phyloP scores from a whole-genome alignment of 768 basidiomycete genomes.

The Tephrocybe sp. region DNA sequence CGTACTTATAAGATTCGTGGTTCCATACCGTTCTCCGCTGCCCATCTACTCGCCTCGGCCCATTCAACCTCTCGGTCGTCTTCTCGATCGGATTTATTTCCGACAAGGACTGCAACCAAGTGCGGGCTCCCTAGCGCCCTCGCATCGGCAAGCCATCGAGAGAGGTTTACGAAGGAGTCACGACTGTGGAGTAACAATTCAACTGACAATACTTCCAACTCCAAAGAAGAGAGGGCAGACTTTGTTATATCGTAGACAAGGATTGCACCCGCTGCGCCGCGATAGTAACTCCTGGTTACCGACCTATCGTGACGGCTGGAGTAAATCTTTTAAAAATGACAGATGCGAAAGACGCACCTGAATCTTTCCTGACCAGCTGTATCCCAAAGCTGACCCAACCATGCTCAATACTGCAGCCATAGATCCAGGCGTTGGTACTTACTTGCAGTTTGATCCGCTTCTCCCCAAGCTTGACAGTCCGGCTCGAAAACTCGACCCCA shows the following conservation, averaged over 20 bases:
- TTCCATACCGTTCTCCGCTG: constrained; percentile 83
- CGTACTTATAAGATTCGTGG: too few relatives aligned
- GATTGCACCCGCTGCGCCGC: constrained; percentile 89
- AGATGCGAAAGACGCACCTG: constrained; percentile 43
- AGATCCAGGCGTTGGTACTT: constrained; percentile 18
- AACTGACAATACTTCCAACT: too few relatives aligned
- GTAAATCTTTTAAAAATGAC: constrained; percentile 6
- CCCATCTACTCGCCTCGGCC: constrained; percentile 94
- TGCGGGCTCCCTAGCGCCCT: constrained; percentile 90
- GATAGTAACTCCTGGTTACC: constrained; percentile 93
- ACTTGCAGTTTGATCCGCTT: constrained; percentile 96
- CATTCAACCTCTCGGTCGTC: constrained; percentile 95
- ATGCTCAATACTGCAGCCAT: not conserved
- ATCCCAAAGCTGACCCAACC: constrained; percentile 76
- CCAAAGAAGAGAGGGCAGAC: constrained; percentile 38
- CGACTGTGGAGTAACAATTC: too few relatives aligned
- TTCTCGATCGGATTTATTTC: constrained; percentile 93
- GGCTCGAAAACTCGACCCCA: constrained; percentile 95
- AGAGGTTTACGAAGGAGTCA: constrained; percentile 78
- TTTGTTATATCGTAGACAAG: constrained; percentile 94
- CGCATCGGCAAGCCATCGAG: constrained; percentile 91
- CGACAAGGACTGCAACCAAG: constrained; percentile 85
- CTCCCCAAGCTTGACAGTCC: constrained; percentile 90
- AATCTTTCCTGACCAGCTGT: constrained; percentile 97
- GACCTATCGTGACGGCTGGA: constrained; percentile 45